phyloP scores from a whole-genome alignment of 1,139 yeast genomes.

The Nematodospora anomalae region DNA sequence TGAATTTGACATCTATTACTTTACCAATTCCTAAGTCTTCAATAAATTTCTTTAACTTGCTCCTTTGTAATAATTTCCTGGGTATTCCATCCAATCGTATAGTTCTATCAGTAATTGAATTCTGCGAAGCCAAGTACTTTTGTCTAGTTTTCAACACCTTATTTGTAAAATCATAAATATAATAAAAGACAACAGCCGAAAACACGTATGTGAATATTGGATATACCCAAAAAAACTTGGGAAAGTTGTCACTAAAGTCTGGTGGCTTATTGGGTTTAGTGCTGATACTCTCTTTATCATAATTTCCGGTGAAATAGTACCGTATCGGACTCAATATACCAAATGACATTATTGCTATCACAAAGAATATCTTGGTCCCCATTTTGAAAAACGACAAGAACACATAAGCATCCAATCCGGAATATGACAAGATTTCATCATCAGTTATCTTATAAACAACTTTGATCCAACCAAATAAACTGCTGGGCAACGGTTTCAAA shows the following conservation, averaged over 20 bases:
- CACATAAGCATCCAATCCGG: slow-evolving; percentile 50
- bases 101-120: slow-evolving; percentile 90
- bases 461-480: slow-evolving; percentile 43
- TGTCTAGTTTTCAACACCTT: slow-evolving; percentile 78
- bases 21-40: slow-evolving; percentile 64
- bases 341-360: slow-evolving; percentile 39
- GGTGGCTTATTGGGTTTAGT: slow-evolving; percentile 19
- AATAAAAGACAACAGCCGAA: slow-evolving; percentile 64
- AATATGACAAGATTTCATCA: slow-evolving; percentile 40
- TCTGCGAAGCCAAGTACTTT: slow-evolving; percentile 79
- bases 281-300: slow-evolving; percentile 39
- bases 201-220: slow-evolving; percentile 85
- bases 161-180: slow-evolving; percentile 66
- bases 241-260: slow-evolving; percentile 27
- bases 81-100: slow-evolving; percentile 87
- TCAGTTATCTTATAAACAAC: slow-evolving; percentile 38
- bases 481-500: slow-evolving; percentile 37
- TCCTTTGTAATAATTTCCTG: slow-evolving; percentile 38
- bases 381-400: slow-evolving; percentile 45
- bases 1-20: slow-evolving; percentile 54
- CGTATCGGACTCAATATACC: slow-evolving; percentile 44
- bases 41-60: slow-evolving; percentile 50
- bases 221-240: slow-evolving; percentile 65
- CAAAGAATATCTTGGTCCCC: slow-evolving; percentile 43
- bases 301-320: slow-evolving; percentile 46